A percentile compares a stretch with the other conserved stretches of the same genome.
phyloP scores from a whole-genome alignment of 169 alveolate species.

The Babesia divergens region DNA sequence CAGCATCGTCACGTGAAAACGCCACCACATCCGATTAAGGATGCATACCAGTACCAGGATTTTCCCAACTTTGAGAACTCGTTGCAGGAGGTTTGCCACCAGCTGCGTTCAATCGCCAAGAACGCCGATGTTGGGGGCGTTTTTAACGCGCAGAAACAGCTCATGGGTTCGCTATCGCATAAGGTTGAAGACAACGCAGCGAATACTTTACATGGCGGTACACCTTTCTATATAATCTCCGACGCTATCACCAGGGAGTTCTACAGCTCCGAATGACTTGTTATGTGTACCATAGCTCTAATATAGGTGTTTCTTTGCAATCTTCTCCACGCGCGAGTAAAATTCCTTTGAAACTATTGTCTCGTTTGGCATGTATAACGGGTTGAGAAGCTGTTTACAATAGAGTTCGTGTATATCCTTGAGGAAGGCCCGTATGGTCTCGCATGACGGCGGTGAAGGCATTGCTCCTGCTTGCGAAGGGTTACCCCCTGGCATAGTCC shows the following conservation, averaged over 20 bases:
- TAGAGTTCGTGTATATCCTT: constrained; percentile 81
- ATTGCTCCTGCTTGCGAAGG: constrained; percentile 10
- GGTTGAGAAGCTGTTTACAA: constrained; percentile 72
- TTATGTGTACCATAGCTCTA: constrained; percentile 45
- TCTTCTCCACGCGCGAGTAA: constrained; percentile 39
- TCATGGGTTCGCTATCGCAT: constrained; percentile 43
- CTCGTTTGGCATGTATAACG: constrained; percentile 67
- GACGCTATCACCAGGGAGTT: constrained; percentile 54
- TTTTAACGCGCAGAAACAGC: constrained; percentile 54
- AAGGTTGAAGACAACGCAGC: not conserved
- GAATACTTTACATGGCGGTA: not conserved
- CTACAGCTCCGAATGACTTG: constrained; percentile 25
- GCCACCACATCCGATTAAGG: not conserved
- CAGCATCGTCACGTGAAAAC: constrained; percentile 27
- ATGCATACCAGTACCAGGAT: constrained; percentile 9
- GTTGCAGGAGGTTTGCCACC: constrained; percentile 21
- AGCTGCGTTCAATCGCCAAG: constrained; percentile 21
- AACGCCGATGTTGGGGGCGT: constrained; percentile 3
- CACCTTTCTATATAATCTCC: constrained; percentile 54
- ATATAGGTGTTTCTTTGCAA: constrained; percentile 62
- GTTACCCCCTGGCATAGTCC: constrained; percentile 13
- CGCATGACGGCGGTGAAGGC: constrained; percentile 75
- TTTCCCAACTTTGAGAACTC: constrained; percentile 6
- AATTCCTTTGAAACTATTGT: constrained; percentile 28
- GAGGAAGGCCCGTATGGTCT: constrained; percentile 75